Percentiles rank a stretch among this genome's conserved stretches.
phyloP scores from a whole-genome alignment of 768 basidiomycete genomes.

The Termitomyces sp. region DNA sequence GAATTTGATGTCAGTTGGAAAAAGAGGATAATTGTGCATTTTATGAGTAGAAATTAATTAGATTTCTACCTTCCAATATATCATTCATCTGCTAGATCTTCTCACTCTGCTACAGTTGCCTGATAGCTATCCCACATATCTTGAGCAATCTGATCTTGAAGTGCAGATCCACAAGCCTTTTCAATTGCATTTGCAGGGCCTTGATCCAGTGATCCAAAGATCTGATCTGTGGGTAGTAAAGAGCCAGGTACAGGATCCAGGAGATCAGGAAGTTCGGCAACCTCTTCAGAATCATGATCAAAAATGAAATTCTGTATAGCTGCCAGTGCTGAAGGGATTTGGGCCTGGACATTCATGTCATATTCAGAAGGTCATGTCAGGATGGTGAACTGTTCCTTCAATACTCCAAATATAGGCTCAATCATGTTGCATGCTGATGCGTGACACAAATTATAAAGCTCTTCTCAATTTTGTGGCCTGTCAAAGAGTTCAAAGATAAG shows the following conservation, averaged over 20 bases:
- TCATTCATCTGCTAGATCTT: no score
- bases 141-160: not conserved
- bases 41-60: no score
- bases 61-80: no score
- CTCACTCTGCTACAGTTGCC: not conserved
- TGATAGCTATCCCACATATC: not conserved
- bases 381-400: no score
- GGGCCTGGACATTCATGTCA: constrained; percentile 13
- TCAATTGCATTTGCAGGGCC: not conserved
- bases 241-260: no score
- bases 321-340: constrained; percentile 16
- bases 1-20: no score
- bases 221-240: no score
- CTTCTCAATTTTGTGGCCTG: constrained; percentile 20
- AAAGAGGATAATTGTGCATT: no score
- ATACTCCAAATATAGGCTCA: constrained; percentile 20
- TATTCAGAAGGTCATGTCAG: no score
- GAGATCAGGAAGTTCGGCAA: no score
- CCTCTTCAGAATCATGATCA: no score
- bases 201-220: constrained; percentile 6
- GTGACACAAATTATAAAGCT: constrained; percentile 14
- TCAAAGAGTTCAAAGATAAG: not conserved
- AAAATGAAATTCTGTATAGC: not conserved
- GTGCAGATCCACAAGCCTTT: no score
- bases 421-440: constrained; percentile 22